phyloP scores from a whole-genome alignment of 1,284 basidiomycete species.

The Bjerkandera adusta region DNA sequence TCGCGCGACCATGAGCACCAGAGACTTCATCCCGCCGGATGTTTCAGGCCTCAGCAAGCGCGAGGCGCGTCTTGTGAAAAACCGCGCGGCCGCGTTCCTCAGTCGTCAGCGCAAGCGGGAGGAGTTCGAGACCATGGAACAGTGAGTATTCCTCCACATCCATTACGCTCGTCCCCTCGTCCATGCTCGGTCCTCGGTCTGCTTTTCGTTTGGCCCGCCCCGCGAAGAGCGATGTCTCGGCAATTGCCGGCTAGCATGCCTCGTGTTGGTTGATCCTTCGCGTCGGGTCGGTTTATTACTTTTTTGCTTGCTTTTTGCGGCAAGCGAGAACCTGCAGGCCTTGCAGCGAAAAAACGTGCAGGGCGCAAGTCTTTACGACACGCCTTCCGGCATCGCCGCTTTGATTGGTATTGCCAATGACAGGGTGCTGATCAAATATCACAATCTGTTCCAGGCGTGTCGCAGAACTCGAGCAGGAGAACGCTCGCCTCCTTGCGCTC shows the following conservation, averaged over 20 bases:
- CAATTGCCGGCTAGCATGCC: constrained; percentile 4
- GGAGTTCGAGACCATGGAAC: constrained; percentile 88
- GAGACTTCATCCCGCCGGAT: constrained; percentile 86
- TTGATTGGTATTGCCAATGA: too few species aligned
- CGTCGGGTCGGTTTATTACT: too few species aligned
- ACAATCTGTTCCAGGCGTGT: constrained; percentile 57
- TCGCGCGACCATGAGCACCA: constrained; percentile 65
- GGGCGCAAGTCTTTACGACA: constrained; percentile 1
- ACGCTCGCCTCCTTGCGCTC: constrained; percentile 61
- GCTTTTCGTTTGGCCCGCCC: too few species aligned
- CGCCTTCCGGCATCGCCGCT: too few species aligned
- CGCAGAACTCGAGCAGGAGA: constrained; percentile 76
- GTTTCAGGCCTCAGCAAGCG: constrained; percentile 86
- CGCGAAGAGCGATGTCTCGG: constrained; percentile 6
- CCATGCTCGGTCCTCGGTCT: background rate
- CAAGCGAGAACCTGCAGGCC: constrained; percentile 1
- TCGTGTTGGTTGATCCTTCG: too few species aligned
- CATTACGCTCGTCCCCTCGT: constrained; percentile 14
- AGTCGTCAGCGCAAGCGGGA: constrained; percentile 88
- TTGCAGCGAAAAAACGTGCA: too few species aligned
- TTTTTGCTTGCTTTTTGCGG: too few species aligned
- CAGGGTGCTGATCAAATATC: constrained; percentile 1
- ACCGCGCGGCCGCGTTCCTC: constrained; percentile 88
- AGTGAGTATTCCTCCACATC: constrained; percentile 50
- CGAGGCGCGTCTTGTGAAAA: constrained; percentile 89